Evolutionary conservation across 2,329 filamentous ascomycete species (phyloP), one percentile per base, ranked within the genome.

Genomic region (Aquanectria penicillioides): DNA sequence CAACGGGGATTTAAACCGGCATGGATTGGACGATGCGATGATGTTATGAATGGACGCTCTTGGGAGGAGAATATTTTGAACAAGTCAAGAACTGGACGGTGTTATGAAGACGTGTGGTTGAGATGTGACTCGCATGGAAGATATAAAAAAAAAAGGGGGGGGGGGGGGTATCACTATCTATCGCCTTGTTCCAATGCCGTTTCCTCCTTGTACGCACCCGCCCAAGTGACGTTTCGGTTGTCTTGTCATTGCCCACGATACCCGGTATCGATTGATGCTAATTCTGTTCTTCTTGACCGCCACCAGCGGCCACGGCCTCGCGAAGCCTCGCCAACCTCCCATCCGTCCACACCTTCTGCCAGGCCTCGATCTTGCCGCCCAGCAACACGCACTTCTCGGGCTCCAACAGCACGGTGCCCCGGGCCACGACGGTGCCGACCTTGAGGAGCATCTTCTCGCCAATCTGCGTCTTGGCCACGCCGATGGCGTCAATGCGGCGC

Each of bases 351-450:
- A 82, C 82, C 71, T 86, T 89, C 71, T 98, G 92, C 82, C 93
- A 86, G 0, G 80, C 81, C 52, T 97, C 93, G 38, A 98, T 84
- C 77, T 92, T 96, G 0, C 95, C 95, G 2, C 95, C 95, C n/a
- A 97, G 76, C 2, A 97, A 71, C n/a, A 85, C 82, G 51, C 87
- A 89, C 55, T 75, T 87, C 2, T 78, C 79, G 2, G 92, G 88
- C 62, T 93, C 89, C 17, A 99, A 79, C 75, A 98, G 77, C n/a
- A 97, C 70, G 46, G 91, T 84, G 0, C 93, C 95, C 54, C 94
- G 83, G 5, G 91, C 86, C 3, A 96, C 86, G 6, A 87, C 81
- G 3, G 83, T 82, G 5, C 86, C 83, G 62, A 87, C 81, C 64
- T 81, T 87, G 44, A 99, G 75, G 34, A 97, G 68, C 20, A 97